Evolutionary conservation across 257 asterid genomes (phyloP).

Genomic region (Mitragyna speciosa): DNA sequence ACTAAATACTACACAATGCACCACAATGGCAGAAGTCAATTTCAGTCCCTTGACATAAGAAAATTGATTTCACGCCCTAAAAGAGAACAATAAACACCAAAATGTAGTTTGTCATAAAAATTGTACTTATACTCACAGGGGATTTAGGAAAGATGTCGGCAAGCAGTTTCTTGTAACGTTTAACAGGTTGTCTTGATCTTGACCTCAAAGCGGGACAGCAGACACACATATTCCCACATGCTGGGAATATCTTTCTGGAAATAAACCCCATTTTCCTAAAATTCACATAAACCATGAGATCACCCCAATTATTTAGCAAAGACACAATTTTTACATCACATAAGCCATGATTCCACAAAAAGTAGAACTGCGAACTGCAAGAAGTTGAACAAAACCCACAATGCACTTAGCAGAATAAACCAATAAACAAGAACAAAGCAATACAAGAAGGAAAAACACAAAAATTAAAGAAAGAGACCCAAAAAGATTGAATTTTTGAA

Average conservation of each 20-base stretch:
- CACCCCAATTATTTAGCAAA: slow-evolving; percentile 2
- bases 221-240: slow-evolving; percentile 96
- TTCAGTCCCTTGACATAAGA: neutral
- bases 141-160: slow-evolving; percentile 92
- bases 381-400: neutral
- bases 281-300: slow-evolving; percentile 2
- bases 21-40: neutral
- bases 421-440: neutral
- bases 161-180: slow-evolving; percentile 92
- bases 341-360: neutral
- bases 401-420: slow-evolving; percentile 4
- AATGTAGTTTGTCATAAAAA: neutral
- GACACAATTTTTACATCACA: slow-evolving; percentile 17
- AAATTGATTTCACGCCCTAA: too few species aligned
- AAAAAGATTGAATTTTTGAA: neutral
- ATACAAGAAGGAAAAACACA: slow-evolving; percentile 1
- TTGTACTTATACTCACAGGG: slow-evolving; percentile 52
- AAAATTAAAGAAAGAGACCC: neutral
- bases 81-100: neutral
- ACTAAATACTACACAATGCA: neutral
- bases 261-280: slow-evolving; percentile 76
- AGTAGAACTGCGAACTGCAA: neutral
- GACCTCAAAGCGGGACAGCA: slow-evolving; percentile 99
- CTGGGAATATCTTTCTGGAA: slow-evolving; percentile 93
- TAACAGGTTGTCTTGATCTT: slow-evolving; percentile 92